Evolutionary conservation across 345 rosid species (phyloP), one percentile per base, ranked within the genome.

Genomic region (Conringia planisiliqua): DNA sequence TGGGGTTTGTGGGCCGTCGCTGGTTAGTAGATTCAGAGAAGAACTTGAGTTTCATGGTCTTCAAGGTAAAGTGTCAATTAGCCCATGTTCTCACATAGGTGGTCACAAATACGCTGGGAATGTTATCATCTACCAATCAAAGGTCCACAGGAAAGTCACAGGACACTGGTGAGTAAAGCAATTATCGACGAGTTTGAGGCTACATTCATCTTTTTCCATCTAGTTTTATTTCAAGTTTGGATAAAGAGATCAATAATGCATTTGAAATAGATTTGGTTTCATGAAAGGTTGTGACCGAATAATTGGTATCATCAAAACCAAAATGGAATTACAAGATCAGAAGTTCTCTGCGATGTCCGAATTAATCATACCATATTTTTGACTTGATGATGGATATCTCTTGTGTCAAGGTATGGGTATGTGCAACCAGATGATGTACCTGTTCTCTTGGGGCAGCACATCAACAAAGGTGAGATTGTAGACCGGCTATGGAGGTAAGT

Each of bases 71-170:
- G 93, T 95, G 72, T 86, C 99, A 10, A 91, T 90, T 70, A 89
- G 97, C 80, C 96, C 99, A 32, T 95, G 99, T 78, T 95, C 98
- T 55, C 99, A 95, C 76, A 85, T 95, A 29, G 99, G 99, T 42
- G 99, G 99, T 33, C 97, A 95, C 56, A 89, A 86, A 74, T 92
- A 90, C 75, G 98, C 99, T 1, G 99, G 99, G 73, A 95, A 95
- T 76, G 92, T 95, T 59, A 95, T 95, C 42, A 85, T 95, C 70
- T 89, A 92, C 79, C 90, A 86, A 70, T 71, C 91, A 55, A 87
- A 83, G 72, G 52, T 83, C 52, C 79, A 71, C 58, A 87, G 87
- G 58, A 82, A 80, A 71, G 76, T 92, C 66, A 79, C 90, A 5
- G 99, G 98, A 68, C 94, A 95, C 74, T 90, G 99, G 99, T 91